Evolutionary conservation across 2,329 filamentous ascomycete genomes (phyloP).

Genomic region (Escovopsis sp.): DNA sequence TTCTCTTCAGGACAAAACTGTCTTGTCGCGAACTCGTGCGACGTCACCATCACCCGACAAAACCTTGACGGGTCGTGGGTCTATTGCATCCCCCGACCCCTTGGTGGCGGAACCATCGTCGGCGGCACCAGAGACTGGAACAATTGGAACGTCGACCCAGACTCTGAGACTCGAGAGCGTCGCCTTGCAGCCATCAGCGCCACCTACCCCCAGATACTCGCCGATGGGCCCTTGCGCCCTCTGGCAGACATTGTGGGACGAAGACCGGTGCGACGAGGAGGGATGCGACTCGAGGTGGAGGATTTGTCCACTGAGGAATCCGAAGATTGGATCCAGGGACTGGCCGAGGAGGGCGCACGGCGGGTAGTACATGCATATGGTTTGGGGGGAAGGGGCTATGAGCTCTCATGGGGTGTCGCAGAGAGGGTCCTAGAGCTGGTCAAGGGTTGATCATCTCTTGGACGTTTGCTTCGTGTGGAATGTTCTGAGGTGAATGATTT

Average conservation of each 20-base stretch:
- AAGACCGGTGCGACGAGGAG: constrained; percentile 29
- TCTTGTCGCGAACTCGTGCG: constrained; percentile 24
- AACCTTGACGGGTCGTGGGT: constrained; percentile 45
- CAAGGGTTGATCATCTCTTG: constrained; percentile 2
- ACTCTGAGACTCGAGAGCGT: constrained; percentile 26
- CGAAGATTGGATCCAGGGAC: constrained; percentile 1
- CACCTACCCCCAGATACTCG: constrained; percentile 21
- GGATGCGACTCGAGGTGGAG: constrained; percentile 26
- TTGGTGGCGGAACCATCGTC: constrained; percentile 48
- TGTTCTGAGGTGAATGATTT: too few species aligned
- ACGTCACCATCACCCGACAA: constrained; percentile 37
- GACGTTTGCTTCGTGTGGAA: background rate
- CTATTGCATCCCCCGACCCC: constrained; percentile 46
- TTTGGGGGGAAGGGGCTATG: constrained; percentile 39
- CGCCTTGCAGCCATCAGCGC: constrained; percentile 22
- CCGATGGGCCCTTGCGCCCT: constrained; percentile 9
- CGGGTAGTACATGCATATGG: constrained; percentile 39
- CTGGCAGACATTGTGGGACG: constrained; percentile 28
- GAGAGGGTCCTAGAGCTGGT: constrained; percentile 15
- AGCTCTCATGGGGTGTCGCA: constrained; percentile 43
- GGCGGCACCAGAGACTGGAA: constrained; percentile 50
- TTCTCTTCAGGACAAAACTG: constrained; percentile 27
- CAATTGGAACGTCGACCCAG: constrained; percentile 38
- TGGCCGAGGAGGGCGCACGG: constrained; percentile 1
- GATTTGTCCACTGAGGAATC: background rate